phyloP scores from a whole-genome alignment of 225 moss, liverwort and hornwort genomes.

The Sphagnum tenellum region DNA sequence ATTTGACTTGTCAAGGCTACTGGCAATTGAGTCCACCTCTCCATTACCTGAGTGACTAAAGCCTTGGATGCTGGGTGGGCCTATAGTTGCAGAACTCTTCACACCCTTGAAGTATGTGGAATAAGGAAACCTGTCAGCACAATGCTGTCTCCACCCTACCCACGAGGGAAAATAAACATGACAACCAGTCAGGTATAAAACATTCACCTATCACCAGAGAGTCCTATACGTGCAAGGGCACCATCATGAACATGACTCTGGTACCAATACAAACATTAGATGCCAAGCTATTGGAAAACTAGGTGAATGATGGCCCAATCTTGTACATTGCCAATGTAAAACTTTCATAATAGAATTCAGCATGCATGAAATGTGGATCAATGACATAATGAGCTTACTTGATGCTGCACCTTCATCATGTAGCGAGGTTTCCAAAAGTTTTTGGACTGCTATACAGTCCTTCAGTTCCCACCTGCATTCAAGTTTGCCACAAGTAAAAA shows the following conservation, averaged over 20 bases:
- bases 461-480: constrained; percentile 53
- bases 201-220: too few relatives aligned
- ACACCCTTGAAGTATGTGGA: constrained; percentile 75
- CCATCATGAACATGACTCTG: too few relatives aligned
- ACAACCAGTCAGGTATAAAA: too few relatives aligned
- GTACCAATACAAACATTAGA: too few relatives aligned
- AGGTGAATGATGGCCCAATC: too few relatives aligned
- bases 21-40: constrained; percentile 15
- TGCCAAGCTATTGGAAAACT: too few relatives aligned
- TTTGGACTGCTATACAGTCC: constrained; percentile 73
- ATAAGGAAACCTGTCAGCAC: constrained; percentile 68
- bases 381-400: constrained; percentile 26
- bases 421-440: constrained; percentile 51
- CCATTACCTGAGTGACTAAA: constrained; percentile 36
- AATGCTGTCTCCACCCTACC: constrained; percentile 67
- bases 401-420: constrained; percentile 58
- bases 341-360: not conserved
- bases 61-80: constrained; percentile 24
- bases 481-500: not conserved
- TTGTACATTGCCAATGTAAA: too few relatives aligned
- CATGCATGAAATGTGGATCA: not conserved
- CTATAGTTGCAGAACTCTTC: constrained; percentile 52
- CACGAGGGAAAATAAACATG: too few relatives aligned
- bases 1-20: constrained; percentile 20
- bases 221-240: too few relatives aligned